phyloP scores from a whole-genome alignment of 805 yeast genomes.

The Starmerella etchellsii region DNA sequence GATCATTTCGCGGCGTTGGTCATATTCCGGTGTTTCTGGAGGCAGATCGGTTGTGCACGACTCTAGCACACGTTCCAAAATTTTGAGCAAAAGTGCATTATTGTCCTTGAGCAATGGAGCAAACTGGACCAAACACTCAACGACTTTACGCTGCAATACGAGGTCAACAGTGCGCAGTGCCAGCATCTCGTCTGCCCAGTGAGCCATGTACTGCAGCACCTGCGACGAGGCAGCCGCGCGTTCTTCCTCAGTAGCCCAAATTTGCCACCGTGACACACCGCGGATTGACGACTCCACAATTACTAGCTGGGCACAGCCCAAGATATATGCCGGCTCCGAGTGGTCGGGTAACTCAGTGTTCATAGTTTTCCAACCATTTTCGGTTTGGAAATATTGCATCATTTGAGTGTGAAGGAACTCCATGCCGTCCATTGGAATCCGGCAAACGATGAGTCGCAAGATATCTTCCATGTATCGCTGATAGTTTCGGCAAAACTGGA shows the following conservation, averaged over 20 bases:
- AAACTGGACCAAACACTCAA: slow-evolving; percentile 87
- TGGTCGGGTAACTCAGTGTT: slow-evolving; percentile 26
- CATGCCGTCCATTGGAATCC: slow-evolving; percentile 68
- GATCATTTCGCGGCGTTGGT: slow-evolving; percentile 61
- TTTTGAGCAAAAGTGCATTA: slow-evolving; percentile 60
- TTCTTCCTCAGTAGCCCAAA: slow-evolving; percentile 63
- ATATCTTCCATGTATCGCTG: slow-evolving; percentile 80
- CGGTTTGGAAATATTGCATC: slow-evolving; percentile 52
- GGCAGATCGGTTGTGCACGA: slow-evolving; percentile 79
- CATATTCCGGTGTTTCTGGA: slow-evolving; percentile 39
- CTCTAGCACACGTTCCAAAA: slow-evolving; percentile 73
- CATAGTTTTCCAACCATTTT: slow-evolving; percentile 52
- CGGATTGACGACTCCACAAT: slow-evolving; percentile 81
- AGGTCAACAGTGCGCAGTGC: slow-evolving; percentile 72
- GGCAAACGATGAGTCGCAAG: slow-evolving; percentile 75
- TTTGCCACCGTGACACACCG: slow-evolving; percentile 90
- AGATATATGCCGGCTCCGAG: slow-evolving; percentile 43
- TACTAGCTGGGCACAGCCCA: slow-evolving; percentile 70
- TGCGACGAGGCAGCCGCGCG: slow-evolving; percentile 40
- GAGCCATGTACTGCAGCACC: slow-evolving; percentile 56
- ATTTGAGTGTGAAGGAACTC: slow-evolving; percentile 68
- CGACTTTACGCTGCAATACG: slow-evolving; percentile 63
- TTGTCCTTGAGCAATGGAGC: slow-evolving; percentile 75
- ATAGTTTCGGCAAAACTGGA: slow-evolving; percentile 64
- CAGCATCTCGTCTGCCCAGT: slow-evolving; percentile 41